Evolutionary conservation across 495 filamentous ascomycete species (phyloP).

Genomic region (Penicillium lividum): DNA sequence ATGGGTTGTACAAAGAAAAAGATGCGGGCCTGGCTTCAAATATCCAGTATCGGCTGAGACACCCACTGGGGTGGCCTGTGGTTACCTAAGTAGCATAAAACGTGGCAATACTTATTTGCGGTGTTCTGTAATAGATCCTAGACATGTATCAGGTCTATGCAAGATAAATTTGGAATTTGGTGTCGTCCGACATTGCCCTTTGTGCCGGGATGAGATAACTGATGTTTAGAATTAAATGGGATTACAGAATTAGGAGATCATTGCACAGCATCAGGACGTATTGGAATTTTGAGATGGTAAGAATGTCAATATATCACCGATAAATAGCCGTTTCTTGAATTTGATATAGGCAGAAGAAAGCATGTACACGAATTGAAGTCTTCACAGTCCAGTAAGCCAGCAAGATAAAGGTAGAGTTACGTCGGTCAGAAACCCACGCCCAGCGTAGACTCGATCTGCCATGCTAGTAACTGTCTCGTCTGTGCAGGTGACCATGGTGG

Average conservation of each 20-base stretch:
- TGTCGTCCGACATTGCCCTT: too few relatives aligned
- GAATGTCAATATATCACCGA: constrained; percentile 19
- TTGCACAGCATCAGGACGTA: not conserved
- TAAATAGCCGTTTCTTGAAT: constrained; percentile 5
- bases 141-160: not conserved
- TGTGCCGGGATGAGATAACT: too few relatives aligned
- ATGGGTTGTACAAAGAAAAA: not conserved
- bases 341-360: constrained; percentile 6
- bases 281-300: not conserved
- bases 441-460: constrained; percentile 10
- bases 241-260: too few relatives aligned
- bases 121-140: not conserved
- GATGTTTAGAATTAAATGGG: too few relatives aligned
- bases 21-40: not conserved
- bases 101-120: not conserved
- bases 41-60: not conserved
- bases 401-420: not conserved
- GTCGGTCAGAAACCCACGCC: constrained; percentile 12
- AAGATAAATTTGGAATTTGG: not conserved
- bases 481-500: constrained; percentile 30
- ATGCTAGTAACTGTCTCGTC: constrained; percentile 14
- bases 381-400: constrained; percentile 13
- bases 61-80: not conserved
- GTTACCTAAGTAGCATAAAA: not conserved
- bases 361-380: constrained; percentile 27